A percentile compares a stretch with the other conserved stretches of the same genome.
Conservation (phyloP, 2,329 filamentous ascomycete species). For the Onygenales sp. region DNA sequence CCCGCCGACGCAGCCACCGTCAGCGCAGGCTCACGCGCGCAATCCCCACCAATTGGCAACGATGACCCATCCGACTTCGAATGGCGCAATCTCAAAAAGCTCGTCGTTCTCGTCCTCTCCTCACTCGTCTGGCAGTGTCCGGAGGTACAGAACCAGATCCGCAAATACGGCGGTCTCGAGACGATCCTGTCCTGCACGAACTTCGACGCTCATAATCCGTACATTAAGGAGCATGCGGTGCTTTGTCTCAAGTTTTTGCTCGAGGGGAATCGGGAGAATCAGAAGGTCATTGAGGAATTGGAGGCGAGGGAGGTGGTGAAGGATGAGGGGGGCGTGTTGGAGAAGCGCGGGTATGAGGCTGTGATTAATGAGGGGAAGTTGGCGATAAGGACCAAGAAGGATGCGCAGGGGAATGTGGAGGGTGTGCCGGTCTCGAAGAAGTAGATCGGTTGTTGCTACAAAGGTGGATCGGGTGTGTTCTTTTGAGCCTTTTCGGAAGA, state of each 20-base stretch:
- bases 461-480: neutral
- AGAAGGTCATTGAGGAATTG: slow-evolving; percentile 43
- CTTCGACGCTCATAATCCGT: slow-evolving; percentile 89
- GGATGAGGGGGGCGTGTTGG: slow-evolving; percentile 30
- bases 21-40: slow-evolving; percentile 34
- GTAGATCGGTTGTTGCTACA: neutral
- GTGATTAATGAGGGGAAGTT: slow-evolving; percentile 35
- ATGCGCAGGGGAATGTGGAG: neutral
- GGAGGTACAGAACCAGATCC: slow-evolving; percentile 78
- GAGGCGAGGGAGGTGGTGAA: slow-evolving; percentile 36
- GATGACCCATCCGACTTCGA: slow-evolving; percentile 59
- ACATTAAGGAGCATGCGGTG: slow-evolving; percentile 83
- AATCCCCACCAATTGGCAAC: slow-evolving; percentile 39
- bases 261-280: slow-evolving; percentile 43
- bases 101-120: slow-evolving; percentile 82
- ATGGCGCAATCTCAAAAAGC: slow-evolving; percentile 80
- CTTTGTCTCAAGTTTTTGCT: slow-evolving; percentile 71
- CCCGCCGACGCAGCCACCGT: slow-evolving; percentile 28
- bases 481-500: neutral
- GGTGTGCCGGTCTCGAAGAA: neutral
- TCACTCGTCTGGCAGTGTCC: slow-evolving; percentile 80
- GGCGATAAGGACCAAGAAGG: slow-evolving; percentile 28
- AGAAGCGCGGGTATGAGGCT: slow-evolving; percentile 34
- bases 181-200: slow-evolving; percentile 80
- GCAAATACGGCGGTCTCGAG: slow-evolving; percentile 75